phyloP scores from a whole-genome alignment of 129 eudicot species.

The Flaveria ramosissima region DNA sequence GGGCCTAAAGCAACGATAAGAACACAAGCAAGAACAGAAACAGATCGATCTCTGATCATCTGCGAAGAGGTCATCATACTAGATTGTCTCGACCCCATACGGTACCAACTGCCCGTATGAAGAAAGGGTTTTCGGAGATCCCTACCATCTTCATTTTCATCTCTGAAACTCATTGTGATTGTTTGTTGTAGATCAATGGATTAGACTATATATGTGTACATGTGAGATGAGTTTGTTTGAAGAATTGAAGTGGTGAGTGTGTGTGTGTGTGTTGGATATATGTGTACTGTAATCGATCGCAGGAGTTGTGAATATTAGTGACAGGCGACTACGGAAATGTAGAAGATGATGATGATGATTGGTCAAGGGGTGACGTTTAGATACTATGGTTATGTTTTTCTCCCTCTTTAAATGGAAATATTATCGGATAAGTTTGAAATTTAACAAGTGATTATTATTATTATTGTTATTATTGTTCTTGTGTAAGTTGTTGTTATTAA shows the following conservation, averaged over 20 bases:
- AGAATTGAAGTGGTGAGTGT: neutral
- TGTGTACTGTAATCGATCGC: too few species aligned
- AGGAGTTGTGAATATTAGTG: neutral
- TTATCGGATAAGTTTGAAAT: neutral
- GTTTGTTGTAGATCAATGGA: neutral
- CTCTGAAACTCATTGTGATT: neutral
- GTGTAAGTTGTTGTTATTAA: too few species aligned
- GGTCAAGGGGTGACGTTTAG: neutral
- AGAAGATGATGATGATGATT: neutral
- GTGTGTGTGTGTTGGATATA: neutral
- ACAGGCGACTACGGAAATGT: neutral
- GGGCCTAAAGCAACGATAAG: neutral
- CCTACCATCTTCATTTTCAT: conserved; percentile 2
- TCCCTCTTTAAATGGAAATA: neutral
- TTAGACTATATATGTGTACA: neutral
- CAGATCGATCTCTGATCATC: conserved; percentile 14
- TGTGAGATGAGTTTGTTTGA: neutral
- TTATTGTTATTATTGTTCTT: too few species aligned
- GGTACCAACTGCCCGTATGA: conserved; percentile 8
- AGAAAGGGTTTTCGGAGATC: conserved; percentile 10
- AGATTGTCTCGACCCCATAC: neutral
- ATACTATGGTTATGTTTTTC: neutral
- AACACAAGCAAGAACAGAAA: conserved; percentile 6
- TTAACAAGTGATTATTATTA: neutral
- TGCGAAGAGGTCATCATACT: conserved; percentile 9